Percentiles rank a stretch among this genome's conserved stretches.
Conservation (phyloP, 2,329 filamentous ascomycete genomes). For the Phialophora macrospora region DNA sequence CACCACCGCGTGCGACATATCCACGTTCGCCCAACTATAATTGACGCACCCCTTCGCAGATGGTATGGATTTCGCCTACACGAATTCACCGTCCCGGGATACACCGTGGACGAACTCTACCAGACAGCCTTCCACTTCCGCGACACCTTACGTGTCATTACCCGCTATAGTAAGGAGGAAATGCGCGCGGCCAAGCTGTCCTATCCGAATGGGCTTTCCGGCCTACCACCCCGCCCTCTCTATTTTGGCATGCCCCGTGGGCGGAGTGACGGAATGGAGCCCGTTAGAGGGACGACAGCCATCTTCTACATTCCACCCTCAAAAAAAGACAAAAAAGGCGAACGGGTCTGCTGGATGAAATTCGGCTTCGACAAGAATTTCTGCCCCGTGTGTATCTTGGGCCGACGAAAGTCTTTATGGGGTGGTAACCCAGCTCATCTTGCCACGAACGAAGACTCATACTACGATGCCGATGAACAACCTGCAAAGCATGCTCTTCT, state of each 20-base stretch:
- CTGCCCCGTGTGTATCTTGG: slow-evolving; percentile 25
- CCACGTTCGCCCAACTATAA: slow-evolving; percentile 27
- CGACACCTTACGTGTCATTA: slow-evolving; percentile 5
- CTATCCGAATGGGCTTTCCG: slow-evolving; percentile 16
- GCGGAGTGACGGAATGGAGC: slow-evolving; percentile 1
- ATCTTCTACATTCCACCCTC: slow-evolving; percentile 19
- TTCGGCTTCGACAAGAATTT: slow-evolving; percentile 31
- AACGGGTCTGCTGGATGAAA: slow-evolving; percentile 30
- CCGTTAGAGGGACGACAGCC: slow-evolving; percentile 18
- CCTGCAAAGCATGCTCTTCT: slow-evolving; percentile 24
- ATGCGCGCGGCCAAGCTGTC: slow-evolving; percentile 14
- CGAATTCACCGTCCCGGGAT: slow-evolving; percentile 19
- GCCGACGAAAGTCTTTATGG: slow-evolving; percentile 26
- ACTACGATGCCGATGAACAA: slow-evolving; percentile 19
- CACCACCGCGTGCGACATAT: slow-evolving; percentile 16
- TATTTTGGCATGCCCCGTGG: slow-evolving; percentile 23
- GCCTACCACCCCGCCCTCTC: slow-evolving; percentile 20
- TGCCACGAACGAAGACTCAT: slow-evolving; percentile 22
- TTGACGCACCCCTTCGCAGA: slow-evolving; percentile 21
- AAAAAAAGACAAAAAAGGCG: slow-evolving; percentile 24
- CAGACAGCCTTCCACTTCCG: slow-evolving; percentile 20
- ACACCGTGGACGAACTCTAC: slow-evolving; percentile 15
- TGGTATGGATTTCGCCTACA: slow-evolving; percentile 30
- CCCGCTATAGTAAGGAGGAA: slow-evolving; percentile 22
- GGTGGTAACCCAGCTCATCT: slow-evolving; percentile 28